Conservation (phyloP, 2,329 filamentous ascomycete genomes). For the Talaromyces sp. region DNA sequence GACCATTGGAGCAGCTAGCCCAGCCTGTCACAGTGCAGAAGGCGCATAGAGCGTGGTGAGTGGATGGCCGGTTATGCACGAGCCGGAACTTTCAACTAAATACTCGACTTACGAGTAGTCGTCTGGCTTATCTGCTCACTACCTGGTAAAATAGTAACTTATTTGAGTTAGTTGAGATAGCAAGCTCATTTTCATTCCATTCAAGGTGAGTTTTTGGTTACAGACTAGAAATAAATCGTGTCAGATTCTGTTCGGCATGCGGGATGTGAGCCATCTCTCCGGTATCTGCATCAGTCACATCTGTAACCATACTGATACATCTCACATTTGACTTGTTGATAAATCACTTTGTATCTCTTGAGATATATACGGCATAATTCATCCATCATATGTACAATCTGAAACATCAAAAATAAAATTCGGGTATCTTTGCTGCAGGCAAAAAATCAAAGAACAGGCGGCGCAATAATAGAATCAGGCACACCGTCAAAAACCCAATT, state of each 20-base stretch:
- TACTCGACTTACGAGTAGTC: neutral
- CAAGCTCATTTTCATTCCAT: neutral
- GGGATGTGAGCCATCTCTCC: neutral
- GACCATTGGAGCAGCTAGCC: neutral
- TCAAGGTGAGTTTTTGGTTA: neutral
- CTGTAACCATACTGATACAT: slow-evolving; percentile 6
- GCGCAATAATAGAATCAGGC: slow-evolving; percentile 57
- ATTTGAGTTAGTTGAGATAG: neutral
- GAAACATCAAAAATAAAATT: neutral
- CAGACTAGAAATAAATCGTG: neutral
- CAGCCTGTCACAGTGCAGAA: slow-evolving; percentile 1
- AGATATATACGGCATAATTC: neutral
- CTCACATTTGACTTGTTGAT: neutral
- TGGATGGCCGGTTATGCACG: neutral
- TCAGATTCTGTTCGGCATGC: neutral
- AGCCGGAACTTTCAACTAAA: neutral
- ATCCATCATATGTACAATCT: neutral
- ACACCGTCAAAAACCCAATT: slow-evolving; percentile 90
- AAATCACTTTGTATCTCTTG: neutral
- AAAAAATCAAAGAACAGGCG: slow-evolving; percentile 30
- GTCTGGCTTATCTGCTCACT: neutral
- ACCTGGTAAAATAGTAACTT: neutral
- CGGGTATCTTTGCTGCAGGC: neutral
- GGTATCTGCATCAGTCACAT: neutral
- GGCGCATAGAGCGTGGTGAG: neutral